phyloP scores from a whole-genome alignment of 1,139 yeast genomes.

The Hansenula lynferdii region DNA sequence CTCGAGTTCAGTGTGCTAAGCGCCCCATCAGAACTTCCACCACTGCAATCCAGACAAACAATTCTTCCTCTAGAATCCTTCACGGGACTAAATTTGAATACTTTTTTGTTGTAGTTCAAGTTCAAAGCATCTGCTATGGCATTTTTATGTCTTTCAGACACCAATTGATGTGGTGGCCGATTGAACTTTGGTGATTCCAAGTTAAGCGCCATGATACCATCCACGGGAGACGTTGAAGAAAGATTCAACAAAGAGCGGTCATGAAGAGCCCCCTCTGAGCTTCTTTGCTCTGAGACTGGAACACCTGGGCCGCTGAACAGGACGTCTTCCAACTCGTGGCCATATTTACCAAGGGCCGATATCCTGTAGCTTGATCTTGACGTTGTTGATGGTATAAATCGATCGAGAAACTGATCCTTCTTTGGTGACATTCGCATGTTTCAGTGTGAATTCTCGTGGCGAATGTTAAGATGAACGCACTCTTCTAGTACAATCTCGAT shows the following conservation, averaged over 20 bases:
- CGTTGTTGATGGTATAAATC: too few species aligned
- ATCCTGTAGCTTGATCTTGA: too few species aligned
- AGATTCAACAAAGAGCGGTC: constrained; percentile 16
- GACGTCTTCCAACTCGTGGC: too few species aligned
- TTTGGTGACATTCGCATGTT: too few species aligned
- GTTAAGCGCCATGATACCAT: constrained; percentile 13
- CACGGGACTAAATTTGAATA: constrained; percentile 31
- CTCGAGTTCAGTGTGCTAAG: too few species aligned
- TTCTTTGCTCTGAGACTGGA: neutral
- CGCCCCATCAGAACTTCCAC: too few species aligned
- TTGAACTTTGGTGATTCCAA: constrained; percentile 6
- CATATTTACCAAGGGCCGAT: too few species aligned
- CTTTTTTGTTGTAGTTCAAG: constrained; percentile 29
- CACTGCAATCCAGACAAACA: too few species aligned
- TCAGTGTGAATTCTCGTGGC: too few species aligned
- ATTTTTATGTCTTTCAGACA: constrained; percentile 22
- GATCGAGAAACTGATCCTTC: too few species aligned
- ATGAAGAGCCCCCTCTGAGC: neutral
- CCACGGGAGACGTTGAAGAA: constrained; percentile 10
- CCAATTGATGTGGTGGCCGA: neutral
- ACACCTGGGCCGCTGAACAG: neutral
- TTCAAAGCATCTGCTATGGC: constrained; percentile 49
- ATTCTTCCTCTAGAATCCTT: constrained; percentile 2
- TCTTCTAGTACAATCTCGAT: too few species aligned
- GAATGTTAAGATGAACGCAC: too few species aligned